Percentiles rank a stretch among this genome's conserved stretches.
Conservation (phyloP, 2,329 filamentous ascomycete genomes). For the Bipolaris cookei region DNA sequence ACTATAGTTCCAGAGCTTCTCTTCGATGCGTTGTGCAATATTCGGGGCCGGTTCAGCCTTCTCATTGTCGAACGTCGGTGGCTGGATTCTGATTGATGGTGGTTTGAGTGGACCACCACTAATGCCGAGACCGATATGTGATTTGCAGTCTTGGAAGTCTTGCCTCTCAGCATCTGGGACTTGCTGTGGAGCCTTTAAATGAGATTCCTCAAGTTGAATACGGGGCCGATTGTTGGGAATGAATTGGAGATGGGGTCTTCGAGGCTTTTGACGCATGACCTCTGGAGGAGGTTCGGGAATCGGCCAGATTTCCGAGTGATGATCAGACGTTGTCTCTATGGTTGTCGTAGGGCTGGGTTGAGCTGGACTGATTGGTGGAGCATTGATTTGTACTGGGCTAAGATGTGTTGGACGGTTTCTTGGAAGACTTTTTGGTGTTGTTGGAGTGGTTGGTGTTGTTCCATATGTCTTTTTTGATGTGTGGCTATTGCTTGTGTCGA, state of each 20-base stretch:
- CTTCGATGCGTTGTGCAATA: constrained; percentile 35
- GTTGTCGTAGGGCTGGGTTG: constrained; percentile 25
- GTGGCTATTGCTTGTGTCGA: too few relatives aligned
- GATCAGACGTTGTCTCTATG: constrained; percentile 29
- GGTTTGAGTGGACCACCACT: too few relatives aligned
- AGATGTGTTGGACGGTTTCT: constrained; percentile 7
- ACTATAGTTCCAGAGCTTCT: constrained; percentile 26
- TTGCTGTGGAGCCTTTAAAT: too few relatives aligned
- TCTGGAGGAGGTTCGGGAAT: constrained; percentile 30
- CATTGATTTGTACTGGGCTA: not conserved
- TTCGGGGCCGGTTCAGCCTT: constrained; percentile 12
- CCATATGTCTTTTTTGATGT: too few relatives aligned
- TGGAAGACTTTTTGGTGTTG: constrained; percentile 22
- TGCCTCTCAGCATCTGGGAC: too few relatives aligned
- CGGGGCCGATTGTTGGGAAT: too few relatives aligned
- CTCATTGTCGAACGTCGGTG: constrained; percentile 1
- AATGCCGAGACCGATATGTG: too few relatives aligned
- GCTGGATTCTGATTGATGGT: too few relatives aligned
- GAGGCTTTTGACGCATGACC: too few relatives aligned
- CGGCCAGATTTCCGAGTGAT: constrained; percentile 27
- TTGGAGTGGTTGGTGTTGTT: constrained; percentile 30
- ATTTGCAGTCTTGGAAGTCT: too few relatives aligned
- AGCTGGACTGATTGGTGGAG: not conserved
- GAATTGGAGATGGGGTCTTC: too few relatives aligned
- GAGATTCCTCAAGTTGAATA: too few relatives aligned